Conservation (phyloP, 2,329 filamentous ascomycete species). For the Blastomyces percursus region DNA sequence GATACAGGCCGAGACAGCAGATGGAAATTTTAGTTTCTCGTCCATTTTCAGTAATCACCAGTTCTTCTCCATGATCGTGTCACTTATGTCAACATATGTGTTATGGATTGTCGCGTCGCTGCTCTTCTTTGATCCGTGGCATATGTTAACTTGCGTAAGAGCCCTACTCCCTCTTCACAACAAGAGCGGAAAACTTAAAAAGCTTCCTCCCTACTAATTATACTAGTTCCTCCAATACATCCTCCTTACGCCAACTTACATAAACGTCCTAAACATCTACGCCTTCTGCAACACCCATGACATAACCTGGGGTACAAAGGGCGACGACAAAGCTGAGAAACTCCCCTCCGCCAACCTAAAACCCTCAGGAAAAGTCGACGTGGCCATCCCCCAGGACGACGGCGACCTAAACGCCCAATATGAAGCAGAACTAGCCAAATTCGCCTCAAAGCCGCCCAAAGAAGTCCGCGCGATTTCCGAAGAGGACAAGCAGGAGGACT, state of each 20-base stretch:
- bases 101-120: conserved; percentile 87
- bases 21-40: conserved; percentile 54
- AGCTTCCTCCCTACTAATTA: conserved; percentile 6
- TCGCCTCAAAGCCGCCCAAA: conserved; percentile 61
- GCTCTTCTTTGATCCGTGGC: conserved; percentile 96
- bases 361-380: conserved; percentile 88
- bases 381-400: conserved; percentile 76
- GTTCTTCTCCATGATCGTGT: conserved; percentile 90
- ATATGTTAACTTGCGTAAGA: conserved; percentile 75
- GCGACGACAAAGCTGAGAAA: conserved; percentile 89
- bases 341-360: conserved; percentile 81
- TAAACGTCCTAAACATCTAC: conserved; percentile 98
- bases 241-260: conserved; percentile 87
- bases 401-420: conserved; percentile 93
- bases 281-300: conserved; percentile 98
- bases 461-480: conserved; percentile 45
- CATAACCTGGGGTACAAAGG: conserved; percentile 96
- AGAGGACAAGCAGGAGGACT: conserved; percentile 83
- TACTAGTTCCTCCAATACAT: conserved; percentile 79
- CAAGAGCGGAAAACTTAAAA: background rate
- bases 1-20: conserved; percentile 58
- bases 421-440: conserved; percentile 67
- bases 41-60: conserved; percentile 75
- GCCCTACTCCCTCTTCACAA: background rate
- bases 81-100: conserved; percentile 80